Percentiles rank a stretch among this genome's conserved stretches.
Evolutionary conservation across 371 early-diverging fungal genomes (phyloP).

Genomic region (Haplosporangium sp.): DNA sequence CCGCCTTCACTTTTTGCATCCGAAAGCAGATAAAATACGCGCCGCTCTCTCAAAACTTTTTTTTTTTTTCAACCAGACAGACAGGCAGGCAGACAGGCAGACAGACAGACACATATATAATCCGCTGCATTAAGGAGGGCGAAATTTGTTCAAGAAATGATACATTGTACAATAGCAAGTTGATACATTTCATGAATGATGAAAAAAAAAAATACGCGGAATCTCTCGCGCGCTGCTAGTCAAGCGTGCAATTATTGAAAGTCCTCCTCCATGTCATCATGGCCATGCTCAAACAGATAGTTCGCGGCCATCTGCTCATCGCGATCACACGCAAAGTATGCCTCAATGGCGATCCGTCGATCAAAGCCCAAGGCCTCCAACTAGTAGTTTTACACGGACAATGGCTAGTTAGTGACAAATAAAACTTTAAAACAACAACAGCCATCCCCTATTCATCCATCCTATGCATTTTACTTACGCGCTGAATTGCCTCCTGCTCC

Average conservation of each 20-base stretch:
- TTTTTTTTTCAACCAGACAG: too few relatives aligned
- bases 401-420: background rate
- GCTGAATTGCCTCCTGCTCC: constrained; percentile 92
- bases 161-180: too few relatives aligned
- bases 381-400: constrained; percentile 49
- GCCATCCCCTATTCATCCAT: background rate
- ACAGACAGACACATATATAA: too few relatives aligned
- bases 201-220: too few relatives aligned
- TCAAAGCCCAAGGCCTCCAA: constrained; percentile 92
- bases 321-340: constrained; percentile 97
- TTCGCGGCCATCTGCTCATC: constrained; percentile 98
- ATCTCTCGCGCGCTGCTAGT: too few relatives aligned
- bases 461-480: constrained; percentile 63
- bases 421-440: constrained; percentile 2
- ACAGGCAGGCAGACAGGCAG: too few relatives aligned
- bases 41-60: too few relatives aligned
- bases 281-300: constrained; percentile 88
- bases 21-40: too few relatives aligned
- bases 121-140: too few relatives aligned
- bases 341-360: constrained; percentile 85
- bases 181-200: too few relatives aligned
- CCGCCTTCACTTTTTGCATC: too few relatives aligned
- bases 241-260: constrained; percentile 10
- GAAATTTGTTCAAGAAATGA: too few relatives aligned
- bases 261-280: constrained; percentile 49